Evolutionary conservation across 2,329 filamentous ascomycete genomes (phyloP), one percentile per base, ranked within the genome.

Genomic region (Fusarium graminum): DNA sequence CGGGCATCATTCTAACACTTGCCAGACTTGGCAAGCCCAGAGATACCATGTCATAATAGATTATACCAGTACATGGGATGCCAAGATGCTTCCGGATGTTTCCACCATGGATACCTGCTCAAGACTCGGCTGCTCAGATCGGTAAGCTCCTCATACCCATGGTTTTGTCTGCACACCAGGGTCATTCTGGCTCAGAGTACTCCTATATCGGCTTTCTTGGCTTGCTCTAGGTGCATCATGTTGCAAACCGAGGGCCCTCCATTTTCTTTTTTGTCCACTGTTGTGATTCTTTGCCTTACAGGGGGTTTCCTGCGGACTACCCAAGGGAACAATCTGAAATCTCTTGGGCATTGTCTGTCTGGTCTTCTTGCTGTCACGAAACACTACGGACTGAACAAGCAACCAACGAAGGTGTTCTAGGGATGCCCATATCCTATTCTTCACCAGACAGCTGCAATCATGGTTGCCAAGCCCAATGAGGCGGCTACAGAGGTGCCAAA

Each of bases 401-500:
- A 22, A 39, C n/a, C 32, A 30, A n/a, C 43, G 22, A 38, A 25
- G 30, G 17, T n/a, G 12, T n/a, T 49, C 19, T 17, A 19, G 19
- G 34, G n/a, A 36, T 19, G 8, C 17, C 39, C 32, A 44, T 25
- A 39, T 14, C 32, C 26, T 17, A 52, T 38, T 26, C 29, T 36
- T 50, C 30, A 30, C 38, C 25, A 26, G 42, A 49, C 22, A 63
- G 25, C 41, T 29, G 11, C 17, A 58, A 19, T 25, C 47, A 69
- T 69, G 66, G 59, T 49, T 16, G 65, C 46, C 40, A 43, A 63
- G 41, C 30, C 46, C 47, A 52, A 58, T 6, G 66, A 69, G 47
- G 50, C 32, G 25, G 42, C 45, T 40, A 39, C 41, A 25, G 54
- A 59, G 54, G 59, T 57, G 53, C 34, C 52, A 9, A 63, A 69